Evolutionary conservation across 257 asterid species (phyloP), one percentile per base, ranked within the genome.

Genomic region (Nicotiana tomentosiformis): DNA sequence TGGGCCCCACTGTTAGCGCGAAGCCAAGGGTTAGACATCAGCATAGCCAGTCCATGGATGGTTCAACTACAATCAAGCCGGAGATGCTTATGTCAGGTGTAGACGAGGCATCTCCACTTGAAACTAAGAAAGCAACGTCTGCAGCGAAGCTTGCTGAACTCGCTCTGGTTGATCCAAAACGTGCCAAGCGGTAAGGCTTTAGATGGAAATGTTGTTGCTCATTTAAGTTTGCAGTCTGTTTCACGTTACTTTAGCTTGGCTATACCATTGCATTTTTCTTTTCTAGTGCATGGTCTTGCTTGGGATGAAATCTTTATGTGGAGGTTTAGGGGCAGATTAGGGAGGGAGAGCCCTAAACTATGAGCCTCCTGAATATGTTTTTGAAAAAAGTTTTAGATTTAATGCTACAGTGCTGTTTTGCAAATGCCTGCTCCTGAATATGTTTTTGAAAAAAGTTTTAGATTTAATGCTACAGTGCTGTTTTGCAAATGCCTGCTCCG

Each of bases 41-140:
- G 86, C 98, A 96, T 83, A 96, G 99, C 89, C 99, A 96, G 88
- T 96, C 99, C 74, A 94, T 96, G 99, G 99, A 96, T 88, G 98
- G 99, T 66, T 93, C 99, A 26, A 90, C 98, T 68, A 86, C 89
- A 74, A 90, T 94, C 86, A 94, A 94, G 86, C 82, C 97, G 16
- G 99, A 96, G 87, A 91, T 93, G 98, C 97, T 94, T 35, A 88
- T 92, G 88, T 86, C 94, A 14, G 95, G 94, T 82, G 46, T 91
- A 4, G 98, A 94, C 77, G 99, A 96, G 62, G 90, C 90, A n/a
- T 88, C 97, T 66, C 65, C 89, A 80, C 88, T 89, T 78, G 98
- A 96, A 67, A 82, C 95, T 82, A 96, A 94, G 92, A 96, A 96
- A 89, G 93, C 99, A 10, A 86, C 91, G 76, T 94, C 99, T 87